Base-by-base conservation (phyloP, 495 filamentous ascomycete genomes). In the Aspergillus baeticus region DNA sequence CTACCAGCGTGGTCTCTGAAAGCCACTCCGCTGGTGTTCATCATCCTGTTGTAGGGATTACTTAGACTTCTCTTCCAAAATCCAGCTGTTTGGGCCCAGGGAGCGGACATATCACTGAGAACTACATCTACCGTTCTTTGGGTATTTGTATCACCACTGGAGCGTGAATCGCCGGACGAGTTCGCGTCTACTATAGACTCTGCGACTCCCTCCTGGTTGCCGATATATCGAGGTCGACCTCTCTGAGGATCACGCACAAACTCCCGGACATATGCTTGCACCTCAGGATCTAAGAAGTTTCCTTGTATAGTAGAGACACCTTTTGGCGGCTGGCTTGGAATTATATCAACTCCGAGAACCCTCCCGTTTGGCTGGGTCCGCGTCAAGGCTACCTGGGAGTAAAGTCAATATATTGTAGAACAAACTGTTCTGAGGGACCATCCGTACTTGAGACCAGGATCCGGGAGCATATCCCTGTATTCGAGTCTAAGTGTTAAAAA, bases 61-160 rank as follows among this genome's bases (percentile, higher is more conserved):
- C 85, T 94, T 79, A 97, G 80, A 76, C 85, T 94, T 73, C 81
- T 89, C 75, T 87, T 86, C 77, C 84, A 87, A 74, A 87, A 91
- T 37, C 87, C 87, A 64, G 81, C 81, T 31, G 82, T 85, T 77
- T 89, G 87, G 60, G 80, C 72, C 91, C 91, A 96, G 89, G 94
- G 92, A 77, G 80, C 93, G 77, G 84, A 98, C 94, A 98, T 98
- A 86, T 98, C 94, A 81, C 90, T 95, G 63, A 98, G 75, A 63
- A 98, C 88, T 64, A 98, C 89, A 84, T 98, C 90, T 38, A 96
- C 93, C 65, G 86, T 85, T 58, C 79, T 79, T 60, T 71, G 62
- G 43, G 51, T 23, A 38, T 57, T 54, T 8, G 43, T 21, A 37
- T 55, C 36, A 10, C 17, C 8, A 50, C 39, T 17, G n/a, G 17